Conservation (phyloP, 1,284 basidiomycete genomes). For the Trichosporon sp. region DNA sequence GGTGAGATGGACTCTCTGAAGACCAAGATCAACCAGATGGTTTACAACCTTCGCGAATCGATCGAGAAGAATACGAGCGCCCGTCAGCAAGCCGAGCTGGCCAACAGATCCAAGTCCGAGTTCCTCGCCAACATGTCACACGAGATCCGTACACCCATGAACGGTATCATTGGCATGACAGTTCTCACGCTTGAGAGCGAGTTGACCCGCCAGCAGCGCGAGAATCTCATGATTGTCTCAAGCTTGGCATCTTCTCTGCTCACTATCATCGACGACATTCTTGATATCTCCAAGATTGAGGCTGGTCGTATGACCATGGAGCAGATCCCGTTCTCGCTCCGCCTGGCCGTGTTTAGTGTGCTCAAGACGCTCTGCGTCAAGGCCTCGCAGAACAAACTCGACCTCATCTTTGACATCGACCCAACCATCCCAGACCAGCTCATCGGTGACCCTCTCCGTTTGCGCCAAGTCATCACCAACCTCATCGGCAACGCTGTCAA, state of each 20-base stretch:
- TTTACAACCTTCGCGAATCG: conserved; percentile 91
- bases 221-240: conserved; percentile 93
- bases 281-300: conserved; percentile 98
- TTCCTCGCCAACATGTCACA: conserved; percentile 98
- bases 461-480: conserved; percentile 79
- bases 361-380: conserved; percentile 97
- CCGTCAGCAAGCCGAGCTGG: conserved; percentile 92
- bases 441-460: conserved; percentile 89
- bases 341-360: conserved; percentile 94
- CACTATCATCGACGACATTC: conserved; percentile 95
- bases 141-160: conserved; percentile 97
- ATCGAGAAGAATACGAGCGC: conserved; percentile 99
- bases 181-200: conserved; percentile 63
- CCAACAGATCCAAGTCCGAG: conserved; percentile 94
- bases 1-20: conserved; percentile 99
- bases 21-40: conserved; percentile 88
- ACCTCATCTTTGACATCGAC: conserved; percentile 95
- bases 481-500: conserved; percentile 87
- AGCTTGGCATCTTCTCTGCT: conserved; percentile 88
- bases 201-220: conserved; percentile 88
- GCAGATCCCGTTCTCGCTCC: conserved; percentile 94
- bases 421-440: conserved; percentile 94
- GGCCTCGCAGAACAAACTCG: conserved; percentile 94
- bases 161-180: conserved; percentile 98
- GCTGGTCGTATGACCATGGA: conserved; percentile 99